phyloP scores from a whole-genome alignment of 768 basidiomycete genomes.

The Mycena indigotica region DNA sequence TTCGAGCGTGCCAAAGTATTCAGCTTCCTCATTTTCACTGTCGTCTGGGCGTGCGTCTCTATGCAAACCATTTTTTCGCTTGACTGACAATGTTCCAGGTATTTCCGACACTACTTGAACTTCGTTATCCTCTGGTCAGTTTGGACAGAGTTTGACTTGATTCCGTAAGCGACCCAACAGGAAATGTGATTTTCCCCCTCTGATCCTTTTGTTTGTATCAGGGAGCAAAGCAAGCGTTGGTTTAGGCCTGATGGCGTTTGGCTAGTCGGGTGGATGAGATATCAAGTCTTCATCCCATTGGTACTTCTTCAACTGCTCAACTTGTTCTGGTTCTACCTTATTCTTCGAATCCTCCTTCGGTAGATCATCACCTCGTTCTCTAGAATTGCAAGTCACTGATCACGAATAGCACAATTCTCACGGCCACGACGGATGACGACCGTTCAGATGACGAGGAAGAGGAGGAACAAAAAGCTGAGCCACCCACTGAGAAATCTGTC shows the following conservation, averaged over 20 bases:
- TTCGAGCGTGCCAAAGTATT: conserved; percentile 62
- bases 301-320: conserved; percentile 80
- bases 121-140: conserved; percentile 85
- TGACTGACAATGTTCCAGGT: conserved; percentile 49
- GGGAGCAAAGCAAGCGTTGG: conserved; percentile 60
- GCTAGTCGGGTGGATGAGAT: conserved; percentile 76
- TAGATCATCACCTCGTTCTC: conserved; percentile 33
- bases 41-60: conserved; percentile 75
- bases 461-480: conserved; percentile 36
- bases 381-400: not conserved
- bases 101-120: conserved; percentile 93
- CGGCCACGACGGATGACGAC: conserved; percentile 48
- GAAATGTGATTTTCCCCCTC: not conserved
- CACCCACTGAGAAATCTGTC: conserved; percentile 13
- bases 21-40: conserved; percentile 65
- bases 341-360: conserved; percentile 76
- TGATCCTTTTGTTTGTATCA: conserved; percentile 27
- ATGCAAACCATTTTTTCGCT: not conserved
- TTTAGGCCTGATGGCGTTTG: conserved; percentile 64
- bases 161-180: conserved; percentile 60
- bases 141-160: conserved; percentile 72
- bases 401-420: conserved; percentile 44
- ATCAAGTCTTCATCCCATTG: conserved; percentile 78
- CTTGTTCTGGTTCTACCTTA: conserved; percentile 90
- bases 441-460: conserved; percentile 68